A percentile compares a stretch with the other conserved stretches of the same genome.
Conservation (phyloP, 2,329 filamentous ascomycete species). For the Cytospora piceae region DNA sequence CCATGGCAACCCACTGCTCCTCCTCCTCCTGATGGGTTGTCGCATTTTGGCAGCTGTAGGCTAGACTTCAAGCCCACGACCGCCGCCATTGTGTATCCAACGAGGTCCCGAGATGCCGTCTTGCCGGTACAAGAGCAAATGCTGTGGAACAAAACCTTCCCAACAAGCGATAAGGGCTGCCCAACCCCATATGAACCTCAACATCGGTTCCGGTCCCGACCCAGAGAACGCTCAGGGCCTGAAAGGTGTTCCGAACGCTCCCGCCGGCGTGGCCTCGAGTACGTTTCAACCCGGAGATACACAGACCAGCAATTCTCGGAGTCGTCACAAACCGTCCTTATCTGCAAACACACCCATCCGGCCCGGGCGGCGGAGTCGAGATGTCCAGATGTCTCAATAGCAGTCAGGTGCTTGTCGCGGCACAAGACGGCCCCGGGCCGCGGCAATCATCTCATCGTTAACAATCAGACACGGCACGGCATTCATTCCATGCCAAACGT, state of each 20-base stretch:
- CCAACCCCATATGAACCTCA: neutral
- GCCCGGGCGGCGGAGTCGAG: neutral
- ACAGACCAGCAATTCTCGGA: neutral
- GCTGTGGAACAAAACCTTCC: no score
- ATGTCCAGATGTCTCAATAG: neutral
- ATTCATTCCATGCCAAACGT: neutral
- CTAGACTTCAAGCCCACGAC: neutral
- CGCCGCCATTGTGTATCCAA: neutral
- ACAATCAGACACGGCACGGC: neutral
- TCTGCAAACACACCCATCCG: neutral
- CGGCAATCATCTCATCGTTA: neutral
- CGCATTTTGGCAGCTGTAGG: neutral
- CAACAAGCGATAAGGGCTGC: no score
- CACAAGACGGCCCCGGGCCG: neutral
- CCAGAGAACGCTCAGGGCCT: neutral
- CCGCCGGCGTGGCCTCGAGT: neutral
- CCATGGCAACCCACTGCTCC: neutral
- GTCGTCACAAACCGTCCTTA: neutral
- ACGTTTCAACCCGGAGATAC: neutral
- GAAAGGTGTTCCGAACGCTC: neutral
- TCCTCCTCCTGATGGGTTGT: neutral
- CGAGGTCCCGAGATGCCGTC: neutral
- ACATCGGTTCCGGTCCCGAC: neutral
- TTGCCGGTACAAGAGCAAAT: neutral
- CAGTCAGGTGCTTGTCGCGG: neutral